A percentile compares a stretch with the other conserved stretches of the same genome.
Conservation (phyloP, 345 rosid genomes). For the Microthlaspi erraticum region DNA sequence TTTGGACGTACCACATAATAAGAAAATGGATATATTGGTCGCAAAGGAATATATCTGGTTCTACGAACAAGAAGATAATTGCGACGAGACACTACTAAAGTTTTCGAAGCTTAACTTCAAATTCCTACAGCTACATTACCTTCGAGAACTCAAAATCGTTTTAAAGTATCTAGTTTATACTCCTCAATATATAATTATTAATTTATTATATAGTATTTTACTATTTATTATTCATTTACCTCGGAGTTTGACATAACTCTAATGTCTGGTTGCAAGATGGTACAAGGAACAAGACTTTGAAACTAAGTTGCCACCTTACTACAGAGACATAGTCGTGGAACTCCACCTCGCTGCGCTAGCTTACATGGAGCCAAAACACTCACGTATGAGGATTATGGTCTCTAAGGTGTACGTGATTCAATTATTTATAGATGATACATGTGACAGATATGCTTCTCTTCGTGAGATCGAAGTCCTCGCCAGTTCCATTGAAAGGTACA, state of each 20-base stretch:
- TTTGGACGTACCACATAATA: not conserved
- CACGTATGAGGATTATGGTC: not conserved
- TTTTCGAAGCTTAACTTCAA: slow-evolving; percentile 18
- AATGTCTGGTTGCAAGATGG: slow-evolving; percentile 17
- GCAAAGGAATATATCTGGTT: not conserved
- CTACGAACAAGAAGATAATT: slow-evolving; percentile 10
- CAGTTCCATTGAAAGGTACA: slow-evolving; percentile 4
- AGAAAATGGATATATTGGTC: slow-evolving; percentile 7
- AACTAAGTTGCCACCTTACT: slow-evolving; percentile 25
- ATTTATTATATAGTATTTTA: too few relatives aligned
- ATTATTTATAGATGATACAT: not conserved
- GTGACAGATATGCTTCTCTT: slow-evolving; percentile 20
- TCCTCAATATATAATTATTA: not conserved
- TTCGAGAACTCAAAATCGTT: slow-evolving; percentile 7
- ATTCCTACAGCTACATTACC: slow-evolving; percentile 6
- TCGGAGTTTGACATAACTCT: not conserved
- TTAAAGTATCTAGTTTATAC: not conserved
- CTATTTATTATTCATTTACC: not conserved
- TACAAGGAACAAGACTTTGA: slow-evolving; percentile 12
- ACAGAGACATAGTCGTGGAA: slow-evolving; percentile 16
- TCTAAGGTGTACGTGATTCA: not conserved
- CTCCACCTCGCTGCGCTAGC: not conserved
- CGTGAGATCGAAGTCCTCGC: slow-evolving; percentile 13
- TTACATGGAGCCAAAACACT: not conserved
- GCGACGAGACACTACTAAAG: slow-evolving; percentile 2